Percentiles rank a stretch among this genome's conserved stretches.
Conservation (phyloP, 108 stramenopile species). For the Nitzschia palea region DNA sequence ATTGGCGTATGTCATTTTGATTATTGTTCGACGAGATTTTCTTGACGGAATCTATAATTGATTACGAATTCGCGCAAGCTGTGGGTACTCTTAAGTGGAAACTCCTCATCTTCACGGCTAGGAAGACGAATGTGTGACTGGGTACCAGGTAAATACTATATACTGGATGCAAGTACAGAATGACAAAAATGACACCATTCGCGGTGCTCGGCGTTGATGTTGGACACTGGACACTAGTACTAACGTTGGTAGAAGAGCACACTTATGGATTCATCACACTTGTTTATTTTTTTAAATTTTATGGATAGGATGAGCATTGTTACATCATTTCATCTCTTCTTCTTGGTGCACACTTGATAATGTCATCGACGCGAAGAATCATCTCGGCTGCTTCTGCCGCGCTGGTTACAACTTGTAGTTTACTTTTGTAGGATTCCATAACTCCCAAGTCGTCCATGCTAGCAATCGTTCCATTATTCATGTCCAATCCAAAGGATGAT, state of each 20-base stretch:
- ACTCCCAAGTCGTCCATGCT: constrained; percentile 97
- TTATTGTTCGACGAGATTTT: no score
- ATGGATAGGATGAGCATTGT: background rate
- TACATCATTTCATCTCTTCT: constrained; percentile 74
- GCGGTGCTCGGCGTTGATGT: background rate
- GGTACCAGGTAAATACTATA: no score
- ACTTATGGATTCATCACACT: no score
- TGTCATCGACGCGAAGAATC: constrained; percentile 98
- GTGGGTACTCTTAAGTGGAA: no score
- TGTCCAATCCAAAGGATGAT: constrained; percentile 89
- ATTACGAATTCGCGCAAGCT: no score
- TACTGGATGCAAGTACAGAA: no score
- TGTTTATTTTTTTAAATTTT: background rate
- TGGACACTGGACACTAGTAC: background rate
- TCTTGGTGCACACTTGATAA: constrained; percentile 97
- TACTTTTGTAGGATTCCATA: constrained; percentile 93
- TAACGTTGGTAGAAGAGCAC: background rate
- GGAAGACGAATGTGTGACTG: no score
- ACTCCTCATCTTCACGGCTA: no score
- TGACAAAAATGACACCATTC: background rate
- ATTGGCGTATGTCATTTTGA: no score
- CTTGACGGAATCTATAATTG: no score
- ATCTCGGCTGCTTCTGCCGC: constrained; percentile 99
- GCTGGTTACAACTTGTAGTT: constrained; percentile 94
- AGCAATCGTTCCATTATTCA: constrained; percentile 91